Evolutionary conservation across 2,329 filamentous ascomycete genomes (phyloP), one percentile per base, ranked within the genome.

Genomic region (Pseudogymnoascus sp.): DNA sequence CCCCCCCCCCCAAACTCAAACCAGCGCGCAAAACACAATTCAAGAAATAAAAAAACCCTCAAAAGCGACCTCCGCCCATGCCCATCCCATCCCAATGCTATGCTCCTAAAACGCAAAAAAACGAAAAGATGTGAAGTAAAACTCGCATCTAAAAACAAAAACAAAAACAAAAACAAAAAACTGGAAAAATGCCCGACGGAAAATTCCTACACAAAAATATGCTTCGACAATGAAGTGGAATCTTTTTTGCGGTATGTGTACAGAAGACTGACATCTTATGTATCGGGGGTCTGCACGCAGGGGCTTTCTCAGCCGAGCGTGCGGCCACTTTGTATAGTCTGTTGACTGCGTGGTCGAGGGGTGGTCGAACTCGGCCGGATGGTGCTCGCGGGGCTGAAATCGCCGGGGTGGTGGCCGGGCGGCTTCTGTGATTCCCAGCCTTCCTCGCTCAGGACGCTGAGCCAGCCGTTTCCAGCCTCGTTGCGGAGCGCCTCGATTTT

Each of bases 401-500:
- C 68, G 10, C 64, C 61, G 19, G 69, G 70, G 6, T 63, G 60
- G 60, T 65, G 63, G 12, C 38, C 13, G 6, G 62, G 33, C 41
- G 64, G 65, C 58, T 68, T 69, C 57, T 69, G 68, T 13, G 65
- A 39, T 63, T 83, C 79, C 82, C 83, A 85, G 39, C 75, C 79
- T 71, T 94, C 89, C 67, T 96, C 92, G 62, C 88, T 88, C 57
- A 97, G 77, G 12, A 89, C 90, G 63, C 85, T 92, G 37, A 99
- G 80, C 81, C 95, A 99, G 35, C 85, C 88, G 67, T 85, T 90
- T 30, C 92, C 92, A 65, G 96, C 86, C 68, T 92, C 90, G 68
- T 87, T 87, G 63, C 91, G 86, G 59, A 96, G 75, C 2, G 88
- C 85, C 72, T 96, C 91, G 59, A 97, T 87, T 72, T 94, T 94